A percentile compares a stretch with the other conserved stretches of the same genome.
These are phyloP conservation scores for Suillus weaverae DNA, from an alignment of 768 basidiomycete species.

Conservation along the genomic window DNA sequence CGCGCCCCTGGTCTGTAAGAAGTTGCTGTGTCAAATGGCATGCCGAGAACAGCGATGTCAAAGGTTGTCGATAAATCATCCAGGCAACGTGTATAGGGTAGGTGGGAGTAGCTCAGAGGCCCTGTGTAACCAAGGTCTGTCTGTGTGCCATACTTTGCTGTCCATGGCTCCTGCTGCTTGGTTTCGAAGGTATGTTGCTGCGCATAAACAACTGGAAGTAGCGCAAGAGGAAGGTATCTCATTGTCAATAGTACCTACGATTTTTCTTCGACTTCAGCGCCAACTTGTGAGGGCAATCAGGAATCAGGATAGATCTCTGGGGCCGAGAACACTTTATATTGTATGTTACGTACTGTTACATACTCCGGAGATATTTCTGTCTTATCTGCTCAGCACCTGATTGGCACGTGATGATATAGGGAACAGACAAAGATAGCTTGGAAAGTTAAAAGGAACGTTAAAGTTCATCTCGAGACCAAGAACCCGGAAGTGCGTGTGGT, in stretches of 20 bases:
- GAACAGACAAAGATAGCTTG: conserved; percentile 2
- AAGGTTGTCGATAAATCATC: conserved; percentile 51
- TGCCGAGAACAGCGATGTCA: conserved; percentile 73
- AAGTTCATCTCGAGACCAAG: conserved; percentile 21
- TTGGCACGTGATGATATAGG: neutral
- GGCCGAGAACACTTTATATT: neutral
- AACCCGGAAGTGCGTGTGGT: conserved; percentile 13
- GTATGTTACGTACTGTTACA: neutral
- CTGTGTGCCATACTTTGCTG: conserved; percentile 63
- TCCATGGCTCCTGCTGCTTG: conserved; percentile 43
- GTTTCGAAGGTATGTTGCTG: conserved; percentile 7
- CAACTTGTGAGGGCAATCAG: neutral
- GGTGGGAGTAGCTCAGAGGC: conserved; percentile 73
- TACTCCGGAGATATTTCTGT: conserved; percentile 5
- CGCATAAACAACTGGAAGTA: conserved; percentile 3
- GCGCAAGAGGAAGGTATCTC: conserved; percentile 4
- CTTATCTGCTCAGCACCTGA: conserved; percentile 1
- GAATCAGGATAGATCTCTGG: neutral
- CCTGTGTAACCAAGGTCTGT: conserved; percentile 71
- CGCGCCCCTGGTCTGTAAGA: conserved; percentile 59
- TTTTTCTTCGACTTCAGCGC: neutral
- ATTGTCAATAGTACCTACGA: neutral
- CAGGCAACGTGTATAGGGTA: conserved; percentile 70
- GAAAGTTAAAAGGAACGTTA: conserved; percentile 10
- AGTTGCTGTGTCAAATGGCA: conserved; percentile 69